A percentile compares a stretch with the other conserved stretches of the same genome.
Conservation (phyloP, 306 rosid species). For the Inga leiocalycina region DNA sequence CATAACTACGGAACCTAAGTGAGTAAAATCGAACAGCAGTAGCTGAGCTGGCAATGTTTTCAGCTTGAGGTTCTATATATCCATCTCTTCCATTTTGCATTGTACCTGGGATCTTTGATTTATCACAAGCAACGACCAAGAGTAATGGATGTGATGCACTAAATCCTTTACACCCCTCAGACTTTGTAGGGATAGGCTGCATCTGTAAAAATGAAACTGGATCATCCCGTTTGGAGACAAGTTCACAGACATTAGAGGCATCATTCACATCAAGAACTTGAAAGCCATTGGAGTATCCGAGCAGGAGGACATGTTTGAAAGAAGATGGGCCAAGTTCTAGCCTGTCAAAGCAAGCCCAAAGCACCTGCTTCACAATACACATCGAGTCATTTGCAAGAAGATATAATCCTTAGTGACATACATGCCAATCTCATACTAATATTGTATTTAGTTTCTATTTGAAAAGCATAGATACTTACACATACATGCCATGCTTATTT, state of each 20-base stretch:
- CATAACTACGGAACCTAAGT: slow-evolving; percentile 75
- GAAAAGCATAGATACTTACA: not conserved
- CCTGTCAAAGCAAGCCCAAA: slow-evolving; percentile 88
- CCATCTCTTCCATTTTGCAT: slow-evolving; percentile 78
- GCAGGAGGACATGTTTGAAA: slow-evolving; percentile 70
- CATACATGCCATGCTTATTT: not conserved
- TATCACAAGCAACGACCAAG: slow-evolving; percentile 90
- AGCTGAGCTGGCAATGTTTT: slow-evolving; percentile 63
- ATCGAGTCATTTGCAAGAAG: not conserved
- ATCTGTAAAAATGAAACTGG: slow-evolving; percentile 96
- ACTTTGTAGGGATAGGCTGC: slow-evolving; percentile 75
- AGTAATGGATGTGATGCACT: slow-evolving; percentile 87
- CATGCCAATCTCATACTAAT: not conserved
- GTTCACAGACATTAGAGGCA: slow-evolving; percentile 74
- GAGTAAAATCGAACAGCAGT: slow-evolving; percentile 94
- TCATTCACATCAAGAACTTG: slow-evolving; percentile 97
- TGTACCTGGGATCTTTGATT: slow-evolving; percentile 69
- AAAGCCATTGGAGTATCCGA: slow-evolving; percentile 87
- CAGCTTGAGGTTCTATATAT: slow-evolving; percentile 57
- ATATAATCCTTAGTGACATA: not conserved
- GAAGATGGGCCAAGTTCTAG: slow-evolving; percentile 69
- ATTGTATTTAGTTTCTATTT: not conserved
- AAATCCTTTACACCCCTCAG: slow-evolving; percentile 69
- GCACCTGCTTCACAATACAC: slow-evolving; percentile 60
- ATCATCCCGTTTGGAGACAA: slow-evolving; percentile 84